Base-by-base conservation (phyloP, 192 early-diverging fungal genomes). In the Rhizoclosmatium sp. region DNA sequence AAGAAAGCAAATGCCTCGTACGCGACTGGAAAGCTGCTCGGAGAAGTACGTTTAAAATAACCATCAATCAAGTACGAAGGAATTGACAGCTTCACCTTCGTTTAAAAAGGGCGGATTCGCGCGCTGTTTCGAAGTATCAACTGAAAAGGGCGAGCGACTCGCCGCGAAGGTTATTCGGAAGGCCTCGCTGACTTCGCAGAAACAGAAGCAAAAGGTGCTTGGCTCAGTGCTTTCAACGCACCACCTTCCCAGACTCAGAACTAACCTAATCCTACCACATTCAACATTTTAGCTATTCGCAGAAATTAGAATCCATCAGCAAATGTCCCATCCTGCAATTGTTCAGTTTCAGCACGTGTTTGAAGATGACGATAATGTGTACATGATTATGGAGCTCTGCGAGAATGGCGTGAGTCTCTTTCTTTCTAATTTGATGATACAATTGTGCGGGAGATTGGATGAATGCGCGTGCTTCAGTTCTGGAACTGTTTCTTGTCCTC, bases 341-440 rank as follows among this genome's bases (percentile, higher is more conserved):
- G 95, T 98, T 46, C 84, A 82, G 14, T 98, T 95, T 69, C 68
- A 91, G 59, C 86, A 91, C 47, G 89, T 92, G 65, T 98, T 98
- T 86, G 97, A 99, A 85, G 96, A 99, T 83, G 81, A 85, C 23
- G 85, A 87, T 54, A 91, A 92, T 79, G 92, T 98, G 9, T 98
- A 96, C 82, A 87, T 99, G 75, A 85, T 97, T 14, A 81, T 99
- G 81, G 98, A 99, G 84, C 84, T 96, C 23, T 99, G 98, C 83
- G 92, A 93, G 47, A 96, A 93, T 80, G 89, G 89, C 82, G 94
- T 93, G 82, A 65, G 67, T 67, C 41, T 9, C 44, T n/a, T 21
- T 31, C 45, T 41, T 2, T 23, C 16, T 60, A 39, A 42, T 12
- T 14, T 12, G 4, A 9, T 69, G 14, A 44, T n/a, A 69, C 58